A percentile compares a stretch with the other conserved stretches of the same genome.
Conservation (phyloP, 331 rosid species). For the Malus hybrid region DNA sequence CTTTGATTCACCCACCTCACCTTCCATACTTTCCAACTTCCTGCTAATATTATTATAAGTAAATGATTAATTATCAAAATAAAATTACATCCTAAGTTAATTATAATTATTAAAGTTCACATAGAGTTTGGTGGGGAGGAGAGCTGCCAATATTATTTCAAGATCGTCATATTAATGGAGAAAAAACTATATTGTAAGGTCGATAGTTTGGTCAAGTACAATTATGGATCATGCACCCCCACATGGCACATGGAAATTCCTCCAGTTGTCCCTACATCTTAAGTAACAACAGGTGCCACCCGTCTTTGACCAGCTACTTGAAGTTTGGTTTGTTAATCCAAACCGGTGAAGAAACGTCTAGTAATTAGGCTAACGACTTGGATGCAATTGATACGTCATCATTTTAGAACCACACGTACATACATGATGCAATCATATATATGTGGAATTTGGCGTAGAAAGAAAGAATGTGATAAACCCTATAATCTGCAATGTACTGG, state of each 20-base stretch:
- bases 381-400: not conserved
- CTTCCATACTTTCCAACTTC: not conserved
- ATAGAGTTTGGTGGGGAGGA: not conserved
- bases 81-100: not conserved
- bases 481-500: not conserved
- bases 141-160: not conserved
- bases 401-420: not conserved
- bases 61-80: not conserved
- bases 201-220: no score
- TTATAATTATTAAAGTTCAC: not conserved
- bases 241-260: no score
- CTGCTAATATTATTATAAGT: not conserved
- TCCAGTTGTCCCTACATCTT: no score
- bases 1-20: conserved; percentile 24
- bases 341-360: not conserved
- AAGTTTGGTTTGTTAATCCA: not conserved
- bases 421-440: not conserved
- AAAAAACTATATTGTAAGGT: not conserved
- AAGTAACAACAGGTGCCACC: not conserved
- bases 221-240: not conserved
- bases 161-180: not conserved
- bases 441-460: not conserved
- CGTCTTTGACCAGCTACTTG: not conserved
- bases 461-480: not conserved
- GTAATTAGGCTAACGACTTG: no score